Conservation (phyloP, 257 asterid genomes). For the Linderniella brevidens region DNA sequence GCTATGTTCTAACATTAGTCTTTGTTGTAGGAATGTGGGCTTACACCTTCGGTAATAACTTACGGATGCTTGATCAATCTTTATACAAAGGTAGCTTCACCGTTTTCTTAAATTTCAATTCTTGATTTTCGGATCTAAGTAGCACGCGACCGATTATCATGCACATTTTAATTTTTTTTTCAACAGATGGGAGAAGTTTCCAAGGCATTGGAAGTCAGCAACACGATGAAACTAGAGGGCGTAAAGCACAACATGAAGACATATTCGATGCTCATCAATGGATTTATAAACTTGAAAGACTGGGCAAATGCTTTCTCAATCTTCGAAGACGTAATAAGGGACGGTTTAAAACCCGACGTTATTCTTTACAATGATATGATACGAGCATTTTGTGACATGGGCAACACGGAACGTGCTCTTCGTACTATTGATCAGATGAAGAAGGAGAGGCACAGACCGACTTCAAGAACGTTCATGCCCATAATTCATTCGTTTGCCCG, state of each 20-base stretch:
- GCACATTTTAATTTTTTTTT: not conserved
- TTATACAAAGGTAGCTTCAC: slow-evolving; percentile 54
- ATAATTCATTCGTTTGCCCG: slow-evolving; percentile 72
- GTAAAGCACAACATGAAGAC: slow-evolving; percentile 84
- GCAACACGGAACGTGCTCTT: slow-evolving; percentile 80
- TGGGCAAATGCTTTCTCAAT: slow-evolving; percentile 97
- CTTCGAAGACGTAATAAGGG: slow-evolving; percentile 70
- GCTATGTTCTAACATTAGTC: not conserved
- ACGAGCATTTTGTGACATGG: slow-evolving; percentile 92
- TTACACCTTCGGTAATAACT: slow-evolving; percentile 66
- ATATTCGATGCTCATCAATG: slow-evolving; percentile 90
- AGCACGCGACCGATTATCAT: slow-evolving; percentile 3
- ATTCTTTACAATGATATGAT: slow-evolving; percentile 81
- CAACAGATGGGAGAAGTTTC: slow-evolving; percentile 61
- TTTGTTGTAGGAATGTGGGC: slow-evolving; percentile 68
- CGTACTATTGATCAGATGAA: slow-evolving; percentile 81
- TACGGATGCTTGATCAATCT: slow-evolving; percentile 92
- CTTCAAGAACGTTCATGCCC: slow-evolving; percentile 83
- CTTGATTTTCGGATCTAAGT: slow-evolving; percentile 7
- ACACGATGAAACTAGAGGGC: slow-evolving; percentile 61
- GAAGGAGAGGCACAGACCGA: slow-evolving; percentile 57
- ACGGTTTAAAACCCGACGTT: slow-evolving; percentile 78
- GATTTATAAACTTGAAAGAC: slow-evolving; percentile 69
- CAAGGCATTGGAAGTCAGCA: slow-evolving; percentile 76
- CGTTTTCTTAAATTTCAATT: slow-evolving; percentile 1